phyloP scores from a whole-genome alignment of 2,329 filamentous ascomycete genomes.

The Colletotrichum sansevieriae region DNA sequence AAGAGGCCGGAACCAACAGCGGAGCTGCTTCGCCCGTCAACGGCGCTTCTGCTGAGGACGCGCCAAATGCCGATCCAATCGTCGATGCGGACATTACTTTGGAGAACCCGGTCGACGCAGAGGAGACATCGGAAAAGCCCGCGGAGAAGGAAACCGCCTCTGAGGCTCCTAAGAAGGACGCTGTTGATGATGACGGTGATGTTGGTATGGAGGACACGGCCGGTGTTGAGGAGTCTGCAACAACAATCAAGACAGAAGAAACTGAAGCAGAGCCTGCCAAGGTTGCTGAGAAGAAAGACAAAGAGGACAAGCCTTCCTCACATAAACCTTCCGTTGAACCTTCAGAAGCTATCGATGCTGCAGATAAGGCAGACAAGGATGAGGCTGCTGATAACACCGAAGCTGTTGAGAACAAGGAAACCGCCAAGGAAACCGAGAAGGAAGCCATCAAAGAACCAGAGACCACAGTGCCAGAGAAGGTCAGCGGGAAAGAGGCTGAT shows the following conservation, averaged over 20 bases:
- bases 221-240: slow-evolving; percentile 48
- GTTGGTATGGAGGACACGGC: slow-evolving; percentile 63
- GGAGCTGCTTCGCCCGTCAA: slow-evolving; percentile 54
- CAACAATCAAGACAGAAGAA: slow-evolving; percentile 56
- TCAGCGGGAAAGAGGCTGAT: slow-evolving; percentile 39
- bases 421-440: slow-evolving; percentile 41
- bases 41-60: slow-evolving; percentile 49
- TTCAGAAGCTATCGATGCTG: slow-evolving; percentile 42
- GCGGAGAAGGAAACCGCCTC: slow-evolving; percentile 34
- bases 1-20: slow-evolving; percentile 55
- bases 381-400: slow-evolving; percentile 16
- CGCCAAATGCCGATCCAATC: slow-evolving; percentile 45
- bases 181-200: slow-evolving; percentile 63
- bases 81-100: slow-evolving; percentile 44
- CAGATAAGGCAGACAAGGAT: slow-evolving; percentile 24
- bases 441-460: slow-evolving; percentile 30
- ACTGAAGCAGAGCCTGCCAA: slow-evolving; percentile 50
- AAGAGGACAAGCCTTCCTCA: slow-evolving; percentile 44
- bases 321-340: slow-evolving; percentile 26
- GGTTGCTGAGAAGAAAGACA: slow-evolving; percentile 45
- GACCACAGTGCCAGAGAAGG: background rate
- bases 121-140: slow-evolving; percentile 22
- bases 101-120: slow-evolving; percentile 52
- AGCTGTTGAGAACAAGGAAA: slow-evolving; percentile 8
- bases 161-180: slow-evolving; percentile 45